These are phyloP conservation scores for Austropuccinia psidii DNA, from an alignment of 1,284 basidiomycete genomes.

Conservation along the genomic window DNA sequence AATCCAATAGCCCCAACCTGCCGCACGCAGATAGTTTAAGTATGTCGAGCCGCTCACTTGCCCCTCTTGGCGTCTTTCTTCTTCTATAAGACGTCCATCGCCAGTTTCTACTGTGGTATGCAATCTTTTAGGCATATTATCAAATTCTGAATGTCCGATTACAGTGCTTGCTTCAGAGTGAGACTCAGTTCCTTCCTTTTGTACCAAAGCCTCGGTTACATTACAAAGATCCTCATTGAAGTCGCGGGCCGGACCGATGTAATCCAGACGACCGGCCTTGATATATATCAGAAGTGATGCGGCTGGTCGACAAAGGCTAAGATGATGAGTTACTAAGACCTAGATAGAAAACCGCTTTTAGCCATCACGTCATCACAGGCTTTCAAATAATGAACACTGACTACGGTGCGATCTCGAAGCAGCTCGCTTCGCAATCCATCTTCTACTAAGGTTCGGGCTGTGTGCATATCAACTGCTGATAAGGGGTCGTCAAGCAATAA, in stretches of 20 bases:
- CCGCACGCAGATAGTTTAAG: slow-evolving; percentile 57
- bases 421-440: slow-evolving; percentile 18
- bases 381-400: not conserved
- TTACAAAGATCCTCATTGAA: not conserved
- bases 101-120: not conserved
- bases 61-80: slow-evolving; percentile 60
- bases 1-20: slow-evolving; percentile 57
- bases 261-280: slow-evolving; percentile 12
- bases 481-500: slow-evolving; percentile 29
- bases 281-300: slow-evolving; percentile 23
- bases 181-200: not conserved
- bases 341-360: not conserved
- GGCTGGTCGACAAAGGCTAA: slow-evolving; percentile 29
- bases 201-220: not conserved
- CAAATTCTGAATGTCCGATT: not conserved
- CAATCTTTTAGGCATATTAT: not conserved
- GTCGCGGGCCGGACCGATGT: slow-evolving; percentile 14
- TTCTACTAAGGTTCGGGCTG: slow-evolving; percentile 23
- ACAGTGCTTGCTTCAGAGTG: slow-evolving; percentile 9
- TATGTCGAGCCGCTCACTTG: slow-evolving; percentile 57
- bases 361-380: not conserved
- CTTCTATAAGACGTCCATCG: slow-evolving; percentile 52
- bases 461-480: slow-evolving; percentile 31
- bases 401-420: slow-evolving; percentile 32
- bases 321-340: slow-evolving; percentile 36